A percentile compares a stretch with the other conserved stretches of the same genome.
Conservation (phyloP, 2,329 filamentous ascomycete species). For the Seiridium unicorne region DNA sequence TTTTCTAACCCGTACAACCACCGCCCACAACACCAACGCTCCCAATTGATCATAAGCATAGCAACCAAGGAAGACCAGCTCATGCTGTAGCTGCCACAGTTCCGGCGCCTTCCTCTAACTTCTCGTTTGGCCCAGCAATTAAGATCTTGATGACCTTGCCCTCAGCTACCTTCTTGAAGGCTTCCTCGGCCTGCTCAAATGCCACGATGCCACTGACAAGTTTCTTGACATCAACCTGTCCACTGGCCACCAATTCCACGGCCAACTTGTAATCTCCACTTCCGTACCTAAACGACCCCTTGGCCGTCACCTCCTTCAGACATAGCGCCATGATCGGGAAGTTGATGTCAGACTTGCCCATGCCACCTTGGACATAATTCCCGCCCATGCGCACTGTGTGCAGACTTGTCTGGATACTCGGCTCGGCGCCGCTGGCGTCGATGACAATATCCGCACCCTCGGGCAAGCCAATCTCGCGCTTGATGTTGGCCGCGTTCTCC, state of each 20-base stretch:
- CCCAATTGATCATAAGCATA: no score
- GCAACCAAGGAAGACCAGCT: neutral
- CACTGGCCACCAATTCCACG: conserved; percentile 70
- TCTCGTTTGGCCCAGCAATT: conserved; percentile 66
- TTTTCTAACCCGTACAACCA: neutral
- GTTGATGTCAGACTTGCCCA: conserved; percentile 83
- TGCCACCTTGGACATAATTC: conserved; percentile 81
- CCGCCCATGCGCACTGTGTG: conserved; percentile 71
- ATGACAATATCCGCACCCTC: conserved; percentile 74
- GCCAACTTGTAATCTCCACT: conserved; percentile 85
- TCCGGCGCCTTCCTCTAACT: conserved; percentile 24
- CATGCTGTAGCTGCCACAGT: neutral
- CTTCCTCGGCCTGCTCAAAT: conserved; percentile 80
- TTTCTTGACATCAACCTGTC: conserved; percentile 77
- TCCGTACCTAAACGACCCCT: conserved; percentile 87
- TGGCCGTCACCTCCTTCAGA: conserved; percentile 82
- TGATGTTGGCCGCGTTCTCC: conserved; percentile 72
- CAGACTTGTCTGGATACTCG: conserved; percentile 72
- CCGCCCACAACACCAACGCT: neutral
- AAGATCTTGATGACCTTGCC: conserved; percentile 75
- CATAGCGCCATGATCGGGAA: conserved; percentile 93
- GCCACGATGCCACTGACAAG: conserved; percentile 75
- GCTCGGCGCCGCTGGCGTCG: conserved; percentile 77
- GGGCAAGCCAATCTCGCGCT: conserved; percentile 60
- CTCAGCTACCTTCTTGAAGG: conserved; percentile 82